Evolutionary conservation across 805 yeast genomes (phyloP), one percentile per base, ranked within the genome.

Genomic region (Hanseniaspora singularis): DNA sequence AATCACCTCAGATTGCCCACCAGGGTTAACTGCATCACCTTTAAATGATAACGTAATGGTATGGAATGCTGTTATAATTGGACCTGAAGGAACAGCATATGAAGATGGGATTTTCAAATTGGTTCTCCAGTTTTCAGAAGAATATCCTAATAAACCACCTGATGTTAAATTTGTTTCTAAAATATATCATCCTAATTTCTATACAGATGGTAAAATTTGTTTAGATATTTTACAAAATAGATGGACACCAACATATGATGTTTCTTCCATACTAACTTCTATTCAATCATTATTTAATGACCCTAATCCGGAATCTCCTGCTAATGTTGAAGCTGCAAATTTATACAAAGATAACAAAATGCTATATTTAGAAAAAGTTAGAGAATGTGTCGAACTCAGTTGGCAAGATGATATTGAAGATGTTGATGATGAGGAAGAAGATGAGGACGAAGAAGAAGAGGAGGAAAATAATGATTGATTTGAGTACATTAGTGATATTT

Each of bases 241-340:
- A 61, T 92, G 98, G 98, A 82, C 95, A 22, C 98, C 98, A 11
- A 92, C 98, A 0, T 92, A 89, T 60, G 98, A 92, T 59, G 98
- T 92, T 32, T 87, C 95, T 10, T 86, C 95, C 11, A 89, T 92
- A 49, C 70, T 92, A 55, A 92, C 98, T 1, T 84, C 95, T 23
- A 79, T 92, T 50, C 98, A 92, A 62, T 79, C 88, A 49, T 71
- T 92, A 52, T 70, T 92, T 55, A 92, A 92, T 64, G 98, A 92
- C 61, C 98, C 98, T 15, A 92, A 92, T 61, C 94, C 88, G 40
- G 79, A 88, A 44, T 83, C 95, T 20, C 98, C 98, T 1, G 98
- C 98, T 1, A 92, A 92, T 57, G 97, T 85, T 6, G 98, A 92
- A 64, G 97, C 97, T 4, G 96, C 98, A 1, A 88, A 86, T 52